Evolutionary conservation across 495 filamentous ascomycete genomes (phyloP).

Genomic region (Xylaria scruposa): DNA sequence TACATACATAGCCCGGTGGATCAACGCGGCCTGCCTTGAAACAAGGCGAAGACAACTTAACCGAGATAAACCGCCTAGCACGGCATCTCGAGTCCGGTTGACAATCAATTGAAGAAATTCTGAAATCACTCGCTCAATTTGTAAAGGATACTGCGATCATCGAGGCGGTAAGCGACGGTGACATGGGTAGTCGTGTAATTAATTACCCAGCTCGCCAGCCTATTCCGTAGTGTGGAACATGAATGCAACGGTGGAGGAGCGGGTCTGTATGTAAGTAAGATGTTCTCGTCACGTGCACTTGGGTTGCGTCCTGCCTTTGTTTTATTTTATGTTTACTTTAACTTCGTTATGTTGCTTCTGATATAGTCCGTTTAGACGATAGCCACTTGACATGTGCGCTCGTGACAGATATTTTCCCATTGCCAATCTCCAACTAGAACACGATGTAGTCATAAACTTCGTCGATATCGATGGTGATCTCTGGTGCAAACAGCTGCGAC

Average conservation of each 20-base stretch:
- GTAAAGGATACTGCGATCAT: background rate
- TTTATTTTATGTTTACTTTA: background rate
- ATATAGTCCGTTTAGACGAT: background rate
- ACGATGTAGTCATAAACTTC: background rate
- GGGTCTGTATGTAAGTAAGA: background rate
- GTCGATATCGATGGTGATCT: background rate
- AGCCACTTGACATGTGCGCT: background rate
- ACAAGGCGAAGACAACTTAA: background rate
- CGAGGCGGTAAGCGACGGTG: background rate
- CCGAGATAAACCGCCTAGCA: background rate
- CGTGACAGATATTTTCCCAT: background rate
- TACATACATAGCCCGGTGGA: constrained; percentile 3
- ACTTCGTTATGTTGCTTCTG: background rate
- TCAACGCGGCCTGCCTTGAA: background rate
- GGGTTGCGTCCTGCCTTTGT: background rate
- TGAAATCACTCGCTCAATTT: background rate
- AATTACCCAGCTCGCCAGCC: background rate
- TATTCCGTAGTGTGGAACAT: background rate
- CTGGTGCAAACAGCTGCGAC: background rate
- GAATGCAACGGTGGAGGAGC: background rate
- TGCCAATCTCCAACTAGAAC: background rate
- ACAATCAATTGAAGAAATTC: background rate
- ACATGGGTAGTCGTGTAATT: background rate
- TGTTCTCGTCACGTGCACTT: background rate
- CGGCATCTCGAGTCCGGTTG: background rate